A percentile compares a stretch with the other conserved stretches of the same genome.
Evolutionary conservation across 2,329 filamentous ascomycete species (phyloP).

Genomic region (Monosporascus sp.): DNA sequence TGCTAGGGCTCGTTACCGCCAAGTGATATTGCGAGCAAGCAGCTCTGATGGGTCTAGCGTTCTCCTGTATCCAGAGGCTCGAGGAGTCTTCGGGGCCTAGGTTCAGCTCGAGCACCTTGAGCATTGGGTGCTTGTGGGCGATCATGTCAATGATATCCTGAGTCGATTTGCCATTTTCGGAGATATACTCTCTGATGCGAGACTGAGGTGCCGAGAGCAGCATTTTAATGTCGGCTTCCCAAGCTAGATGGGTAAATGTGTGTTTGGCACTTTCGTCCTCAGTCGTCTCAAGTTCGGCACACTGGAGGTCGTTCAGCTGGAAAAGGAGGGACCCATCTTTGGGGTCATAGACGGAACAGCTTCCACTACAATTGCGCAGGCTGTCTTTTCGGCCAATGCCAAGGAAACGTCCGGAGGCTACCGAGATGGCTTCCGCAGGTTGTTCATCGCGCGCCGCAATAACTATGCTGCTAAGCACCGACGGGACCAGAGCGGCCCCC

Average conservation of each 20-base stretch:
- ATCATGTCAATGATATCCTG: slow-evolving; percentile 27
- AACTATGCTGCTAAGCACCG: slow-evolving; percentile 13
- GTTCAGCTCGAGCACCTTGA: slow-evolving; percentile 29
- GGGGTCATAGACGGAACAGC: neutral
- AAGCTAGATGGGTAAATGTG: neutral
- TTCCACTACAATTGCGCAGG: too few relatives aligned
- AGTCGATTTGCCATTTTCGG: neutral
- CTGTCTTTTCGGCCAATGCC: too few relatives aligned
- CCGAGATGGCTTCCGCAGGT: slow-evolving; percentile 5
- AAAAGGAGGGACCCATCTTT: slow-evolving; percentile 14
- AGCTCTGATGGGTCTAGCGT: too few relatives aligned
- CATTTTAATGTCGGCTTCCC: slow-evolving; percentile 18
- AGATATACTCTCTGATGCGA: slow-evolving; percentile 2
- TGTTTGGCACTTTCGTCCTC: too few relatives aligned
- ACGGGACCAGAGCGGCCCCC: slow-evolving; percentile 12
- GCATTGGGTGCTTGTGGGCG: slow-evolving; percentile 28
- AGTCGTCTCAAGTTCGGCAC: neutral
- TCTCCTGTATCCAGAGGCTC: slow-evolving; percentile 16
- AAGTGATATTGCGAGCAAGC: too few relatives aligned
- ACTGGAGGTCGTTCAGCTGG: slow-evolving; percentile 13
- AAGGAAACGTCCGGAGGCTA: slow-evolving; percentile 4
- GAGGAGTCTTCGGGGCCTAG: slow-evolving; percentile 15
- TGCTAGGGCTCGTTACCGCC: too few relatives aligned
- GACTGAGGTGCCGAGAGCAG: neutral
- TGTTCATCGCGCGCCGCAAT: slow-evolving; percentile 5